Base-by-base conservation (phyloP, 2,329 filamentous ascomycete genomes). In the Westerdykella sp. region DNA sequence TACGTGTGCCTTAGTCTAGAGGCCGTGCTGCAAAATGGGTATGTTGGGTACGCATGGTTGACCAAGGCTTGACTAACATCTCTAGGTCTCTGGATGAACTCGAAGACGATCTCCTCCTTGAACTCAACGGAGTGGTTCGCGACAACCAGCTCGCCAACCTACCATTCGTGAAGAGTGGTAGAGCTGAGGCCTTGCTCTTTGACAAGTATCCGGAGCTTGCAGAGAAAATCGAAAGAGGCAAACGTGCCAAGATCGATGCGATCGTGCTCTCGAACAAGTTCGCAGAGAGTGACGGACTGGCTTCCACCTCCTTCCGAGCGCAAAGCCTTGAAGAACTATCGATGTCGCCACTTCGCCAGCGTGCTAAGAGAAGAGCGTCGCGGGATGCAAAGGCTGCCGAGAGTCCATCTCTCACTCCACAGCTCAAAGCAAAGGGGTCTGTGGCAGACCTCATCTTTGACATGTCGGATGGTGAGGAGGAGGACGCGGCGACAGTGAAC, bases 1-100 rank as follows among this genome's bases (percentile, higher is more conserved):
- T 98, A 96, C 60, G 81, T 96, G 16, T 95, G 89, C 56, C 72
- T 95, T 36, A 94, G 95, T 57, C 74, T 97, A 44, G 93, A 98
- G 65, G 81, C 83, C 6, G 87, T 97, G 76, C 80, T 98, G 40
- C 89, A 96, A 59, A 95, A 95, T 49, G 84, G 87, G 71, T 75
- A 62, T 54, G 66, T 56, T 5, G 14, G 9, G 9, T n/a, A n/a
- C 14, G 12, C 4, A 9, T 14, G 5, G n/a, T 18, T 7, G 10
- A 15, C 25, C 6, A 44, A 28, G 9, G 18, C 21, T 38, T 38
- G 23, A 25, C 55, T 57, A 41, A 60, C 40, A 36, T 16, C 13
- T 30, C 35, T 51, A 78, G 80, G 54, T 75, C 91, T 13, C 75
- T 98, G 2, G 86, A 94, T 51, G 84, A 88, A 44, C 77, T 98